Evolutionary conservation across 139 green algal species (phyloP), one percentile per base, ranked within the genome.

Genomic region (Gonium pectorale): DNA sequence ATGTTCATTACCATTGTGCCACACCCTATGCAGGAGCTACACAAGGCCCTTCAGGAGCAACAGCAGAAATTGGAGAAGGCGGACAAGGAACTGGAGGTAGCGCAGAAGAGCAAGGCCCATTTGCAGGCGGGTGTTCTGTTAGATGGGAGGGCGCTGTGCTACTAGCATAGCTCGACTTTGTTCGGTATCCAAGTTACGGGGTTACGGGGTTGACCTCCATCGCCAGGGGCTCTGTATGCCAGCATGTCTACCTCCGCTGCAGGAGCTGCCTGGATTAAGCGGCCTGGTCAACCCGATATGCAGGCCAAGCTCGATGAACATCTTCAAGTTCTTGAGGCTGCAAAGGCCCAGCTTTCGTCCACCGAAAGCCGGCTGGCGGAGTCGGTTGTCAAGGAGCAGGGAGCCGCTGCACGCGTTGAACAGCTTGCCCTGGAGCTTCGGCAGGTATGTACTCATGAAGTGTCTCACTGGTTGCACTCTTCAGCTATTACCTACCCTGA

Each of bases 51-150:
- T 1, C 71, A 63, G 41, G 75, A 83, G 41, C 29, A 24, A 26
- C 26, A 35, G 40, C 33, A 71, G 21, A 22, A 22, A 4, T 9
- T 49, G 0, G 59, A 71, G 1, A 56, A 33, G 27, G 27, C 38
- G 3, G 37, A 70, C 21, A 71, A 71, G 60, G 75, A 83, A 17
- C 41, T 83, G 0, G n/a, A 5, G 2, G 29, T 19, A 2, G 11
- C 41, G n/a, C 59, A 62, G 38, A 31, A 83, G 60, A 7, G 13
- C 5, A 62, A 56, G n/a, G 75, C 26, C 0, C 41, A 60, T 41
- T 41, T 83, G 2, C 59, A 72, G 75, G 73, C 54, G 27, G 31
- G 75, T 44, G 43, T n/a, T n/a, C n/a, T n/a, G n/a, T n/a, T n/a
- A n/a, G n/a, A n/a, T n/a, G n/a, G n/a, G n/a, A n/a, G n/a, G n/a